phyloP scores from a whole-genome alignment of 2,329 filamentous ascomycete genomes.

The Alternaria incomplexa region DNA sequence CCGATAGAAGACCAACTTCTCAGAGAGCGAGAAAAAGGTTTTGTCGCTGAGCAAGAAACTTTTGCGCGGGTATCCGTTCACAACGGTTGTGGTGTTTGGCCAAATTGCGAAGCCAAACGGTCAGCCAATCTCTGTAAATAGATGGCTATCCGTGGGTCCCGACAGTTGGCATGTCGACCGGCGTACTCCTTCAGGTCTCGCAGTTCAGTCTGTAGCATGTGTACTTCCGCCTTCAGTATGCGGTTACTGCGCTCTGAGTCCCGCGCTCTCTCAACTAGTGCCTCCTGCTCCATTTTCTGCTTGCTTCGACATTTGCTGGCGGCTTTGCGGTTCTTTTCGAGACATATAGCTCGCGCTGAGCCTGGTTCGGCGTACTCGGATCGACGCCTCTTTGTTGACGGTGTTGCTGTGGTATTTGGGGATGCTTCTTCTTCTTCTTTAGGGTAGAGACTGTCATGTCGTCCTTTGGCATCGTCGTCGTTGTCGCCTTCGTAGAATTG shows the following conservation, averaged over 20 bases:
- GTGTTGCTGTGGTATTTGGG: not conserved
- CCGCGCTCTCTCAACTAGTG: constrained; percentile 54
- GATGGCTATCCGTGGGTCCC: constrained; percentile 27
- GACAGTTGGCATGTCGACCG: constrained; percentile 30
- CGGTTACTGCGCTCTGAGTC: constrained; percentile 38
- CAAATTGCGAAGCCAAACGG: constrained; percentile 14
- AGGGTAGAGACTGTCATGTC: not conserved
- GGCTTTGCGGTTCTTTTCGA: constrained; percentile 73
- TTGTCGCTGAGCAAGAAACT: not conserved
- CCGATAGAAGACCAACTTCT: not conserved
- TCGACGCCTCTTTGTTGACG: not conserved
- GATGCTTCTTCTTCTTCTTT: constrained; percentile 5
- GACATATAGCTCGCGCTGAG: constrained; percentile 43
- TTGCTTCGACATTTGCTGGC: constrained; percentile 76
- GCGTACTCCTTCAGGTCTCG: constrained; percentile 32
- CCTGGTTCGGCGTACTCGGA: constrained; percentile 30
- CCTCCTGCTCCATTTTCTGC: constrained; percentile 61
- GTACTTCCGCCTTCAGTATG: constrained; percentile 35
- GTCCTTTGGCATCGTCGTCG: not conserved
- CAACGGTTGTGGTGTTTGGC: not conserved
- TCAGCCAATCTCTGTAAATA: constrained; percentile 40
- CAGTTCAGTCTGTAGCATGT: constrained; percentile 30
- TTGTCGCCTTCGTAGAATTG: not conserved
- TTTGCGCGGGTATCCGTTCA: not conserved
- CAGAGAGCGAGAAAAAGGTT: not conserved